Evolutionary conservation across 331 rosid genomes (phyloP).

Genomic region (Pyracantha coccinea): DNA sequence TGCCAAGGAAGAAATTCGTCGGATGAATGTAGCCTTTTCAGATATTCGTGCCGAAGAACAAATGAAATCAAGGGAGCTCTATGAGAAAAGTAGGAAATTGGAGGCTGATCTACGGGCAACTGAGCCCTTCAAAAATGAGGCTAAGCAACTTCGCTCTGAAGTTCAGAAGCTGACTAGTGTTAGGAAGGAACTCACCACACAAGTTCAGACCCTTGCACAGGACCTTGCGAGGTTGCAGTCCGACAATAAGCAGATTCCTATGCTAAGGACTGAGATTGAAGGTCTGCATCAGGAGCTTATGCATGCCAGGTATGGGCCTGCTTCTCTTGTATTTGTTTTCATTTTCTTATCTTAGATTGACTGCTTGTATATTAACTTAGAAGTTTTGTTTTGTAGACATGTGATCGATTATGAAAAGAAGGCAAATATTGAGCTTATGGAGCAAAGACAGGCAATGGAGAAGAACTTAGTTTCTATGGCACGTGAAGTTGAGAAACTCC

Average conservation of each 20-base stretch:
- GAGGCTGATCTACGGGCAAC: constrained; percentile 69
- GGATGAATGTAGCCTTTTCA: constrained; percentile 64
- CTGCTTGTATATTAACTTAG: background rate
- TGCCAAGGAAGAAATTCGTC: constrained; percentile 71
- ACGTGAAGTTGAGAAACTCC: constrained; percentile 82
- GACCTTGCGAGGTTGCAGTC: constrained; percentile 57
- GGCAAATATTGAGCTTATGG: constrained; percentile 77
- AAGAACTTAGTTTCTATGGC: constrained; percentile 87
- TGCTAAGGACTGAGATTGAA: constrained; percentile 57
- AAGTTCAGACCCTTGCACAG: constrained; percentile 56
- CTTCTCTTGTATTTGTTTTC: constrained; percentile 2
- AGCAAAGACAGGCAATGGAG: constrained; percentile 88
- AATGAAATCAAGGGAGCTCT: constrained; percentile 56
- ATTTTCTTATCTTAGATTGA: constrained; percentile 4
- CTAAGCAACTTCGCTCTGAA: constrained; percentile 54
- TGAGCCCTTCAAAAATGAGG: constrained; percentile 70
- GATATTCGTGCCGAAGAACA: constrained; percentile 68
- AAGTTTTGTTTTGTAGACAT: constrained; percentile 33
- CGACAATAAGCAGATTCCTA: constrained; percentile 66
- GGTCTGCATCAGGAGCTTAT: constrained; percentile 73
- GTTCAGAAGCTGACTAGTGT: constrained; percentile 51
- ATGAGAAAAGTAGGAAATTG: constrained; percentile 61
- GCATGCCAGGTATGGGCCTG: constrained; percentile 63
- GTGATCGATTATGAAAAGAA: constrained; percentile 73
- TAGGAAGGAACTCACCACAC: constrained; percentile 56